Conservation (phyloP, 306 rosid genomes). For the Morella rubra region DNA sequence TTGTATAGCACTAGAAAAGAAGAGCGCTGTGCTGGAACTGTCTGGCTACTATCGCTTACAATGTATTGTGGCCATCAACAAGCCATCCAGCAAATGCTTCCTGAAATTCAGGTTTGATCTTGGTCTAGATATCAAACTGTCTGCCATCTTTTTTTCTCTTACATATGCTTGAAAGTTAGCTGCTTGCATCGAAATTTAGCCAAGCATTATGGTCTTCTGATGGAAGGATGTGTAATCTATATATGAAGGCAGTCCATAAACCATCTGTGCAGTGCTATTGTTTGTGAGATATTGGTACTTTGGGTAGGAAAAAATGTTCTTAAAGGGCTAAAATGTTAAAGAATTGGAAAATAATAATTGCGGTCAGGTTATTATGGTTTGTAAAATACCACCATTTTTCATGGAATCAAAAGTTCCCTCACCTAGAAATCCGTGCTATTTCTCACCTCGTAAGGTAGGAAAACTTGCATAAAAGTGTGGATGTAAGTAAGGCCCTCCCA, state of each 20-base stretch:
- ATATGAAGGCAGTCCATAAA: background rate
- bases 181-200: constrained; percentile 8
- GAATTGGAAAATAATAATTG: background rate
- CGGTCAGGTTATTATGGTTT: background rate
- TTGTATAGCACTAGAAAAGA: constrained; percentile 92
- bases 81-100: constrained; percentile 78
- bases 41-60: constrained; percentile 86
- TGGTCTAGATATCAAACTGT: constrained; percentile 5
- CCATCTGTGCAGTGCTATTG: background rate
- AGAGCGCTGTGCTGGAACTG: constrained; percentile 97
- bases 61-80: constrained; percentile 88
- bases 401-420: background rate
- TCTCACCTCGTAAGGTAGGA: background rate
- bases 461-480: background rate
- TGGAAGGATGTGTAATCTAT: background rate
- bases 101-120: constrained; percentile 87
- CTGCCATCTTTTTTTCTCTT: background rate
- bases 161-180: background rate
- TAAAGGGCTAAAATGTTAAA: background rate
- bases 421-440: background rate
- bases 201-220: constrained; percentile 17
- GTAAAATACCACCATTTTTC: background rate
- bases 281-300: background rate
- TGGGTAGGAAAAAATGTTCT: background rate
- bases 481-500: background rate